These are phyloP conservation scores for Lodderomyces jiufengensis DNA, from an alignment of 1,139 yeast genomes.

Conservation along the genomic window DNA sequence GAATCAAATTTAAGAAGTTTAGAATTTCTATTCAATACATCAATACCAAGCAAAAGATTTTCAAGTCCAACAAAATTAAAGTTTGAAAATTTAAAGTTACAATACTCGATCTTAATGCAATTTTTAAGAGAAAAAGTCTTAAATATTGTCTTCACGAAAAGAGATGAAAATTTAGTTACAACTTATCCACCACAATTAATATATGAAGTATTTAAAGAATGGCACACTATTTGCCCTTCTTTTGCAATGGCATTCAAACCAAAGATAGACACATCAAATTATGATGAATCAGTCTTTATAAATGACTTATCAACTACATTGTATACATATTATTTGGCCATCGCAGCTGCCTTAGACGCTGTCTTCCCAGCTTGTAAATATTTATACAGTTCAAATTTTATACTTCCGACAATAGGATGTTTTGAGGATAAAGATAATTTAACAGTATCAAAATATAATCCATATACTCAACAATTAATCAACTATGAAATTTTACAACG, in stretches of 20 bases:
- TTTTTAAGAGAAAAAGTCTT: conserved; percentile 14
- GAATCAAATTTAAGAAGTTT: conserved; percentile 19
- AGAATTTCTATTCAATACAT: conserved; percentile 14
- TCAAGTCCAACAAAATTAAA: background rate
- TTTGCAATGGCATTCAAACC: conserved; percentile 16
- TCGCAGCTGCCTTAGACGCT: conserved; percentile 25
- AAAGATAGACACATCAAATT: background rate
- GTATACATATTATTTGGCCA: conserved; percentile 23
- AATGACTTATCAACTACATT: conserved; percentile 21
- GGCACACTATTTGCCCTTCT: conserved; percentile 23
- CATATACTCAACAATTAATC: conserved; percentile 12
- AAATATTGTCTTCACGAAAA: conserved; percentile 13
- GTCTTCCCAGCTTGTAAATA: conserved; percentile 24
- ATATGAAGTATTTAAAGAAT: conserved; percentile 21
- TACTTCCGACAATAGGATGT: conserved; percentile 17
- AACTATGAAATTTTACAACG: conserved; percentile 18
- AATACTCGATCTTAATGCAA: conserved; percentile 13
- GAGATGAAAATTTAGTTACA: conserved; percentile 17
- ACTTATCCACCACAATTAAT: conserved; percentile 20
- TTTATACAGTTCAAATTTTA: conserved; percentile 21
- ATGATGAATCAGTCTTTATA: conserved; percentile 15
- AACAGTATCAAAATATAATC: conserved; percentile 14
- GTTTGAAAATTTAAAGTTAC: conserved; percentile 11
- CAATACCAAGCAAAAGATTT: background rate
- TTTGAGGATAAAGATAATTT: conserved; percentile 14